Conservation (phyloP, 805 yeast species). For the Saturnispora sekii region DNA sequence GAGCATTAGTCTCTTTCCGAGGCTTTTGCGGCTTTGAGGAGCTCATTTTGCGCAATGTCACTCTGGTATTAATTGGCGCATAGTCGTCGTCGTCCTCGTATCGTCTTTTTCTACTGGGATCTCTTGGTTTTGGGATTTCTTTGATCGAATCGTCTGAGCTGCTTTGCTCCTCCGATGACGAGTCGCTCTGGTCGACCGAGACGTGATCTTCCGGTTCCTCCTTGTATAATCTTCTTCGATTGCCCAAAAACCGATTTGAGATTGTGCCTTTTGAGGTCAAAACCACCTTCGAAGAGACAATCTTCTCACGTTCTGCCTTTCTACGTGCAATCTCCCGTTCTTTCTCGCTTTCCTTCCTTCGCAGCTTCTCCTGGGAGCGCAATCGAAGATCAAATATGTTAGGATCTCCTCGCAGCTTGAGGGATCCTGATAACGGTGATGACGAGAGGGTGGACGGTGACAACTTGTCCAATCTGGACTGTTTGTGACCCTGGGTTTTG, state of each 20-base stretch:
- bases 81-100: constrained; percentile 44
- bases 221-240: constrained; percentile 4
- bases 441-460: constrained; percentile 5
- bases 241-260: constrained; percentile 17
- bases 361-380: no score
- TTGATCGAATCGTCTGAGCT: background rate
- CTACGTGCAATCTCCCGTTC: constrained; percentile 8
- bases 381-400: background rate
- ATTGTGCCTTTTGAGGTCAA: constrained; percentile 15
- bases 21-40: no score
- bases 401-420: constrained; percentile 6
- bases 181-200: no score
- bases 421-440: constrained; percentile 7
- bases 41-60: background rate
- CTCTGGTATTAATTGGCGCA: constrained; percentile 10
- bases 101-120: constrained; percentile 17
- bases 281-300: constrained; percentile 23
- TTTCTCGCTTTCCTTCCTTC: background rate
- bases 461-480: no score
- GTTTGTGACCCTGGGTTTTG: background rate
- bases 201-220: no score
- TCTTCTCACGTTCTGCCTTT: constrained; percentile 14
- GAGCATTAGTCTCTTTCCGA: background rate
- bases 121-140: constrained; percentile 1
- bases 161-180: background rate